Base-by-base conservation (phyloP, 495 filamentous ascomycete genomes). In the Hypoxylon subgilvum region DNA sequence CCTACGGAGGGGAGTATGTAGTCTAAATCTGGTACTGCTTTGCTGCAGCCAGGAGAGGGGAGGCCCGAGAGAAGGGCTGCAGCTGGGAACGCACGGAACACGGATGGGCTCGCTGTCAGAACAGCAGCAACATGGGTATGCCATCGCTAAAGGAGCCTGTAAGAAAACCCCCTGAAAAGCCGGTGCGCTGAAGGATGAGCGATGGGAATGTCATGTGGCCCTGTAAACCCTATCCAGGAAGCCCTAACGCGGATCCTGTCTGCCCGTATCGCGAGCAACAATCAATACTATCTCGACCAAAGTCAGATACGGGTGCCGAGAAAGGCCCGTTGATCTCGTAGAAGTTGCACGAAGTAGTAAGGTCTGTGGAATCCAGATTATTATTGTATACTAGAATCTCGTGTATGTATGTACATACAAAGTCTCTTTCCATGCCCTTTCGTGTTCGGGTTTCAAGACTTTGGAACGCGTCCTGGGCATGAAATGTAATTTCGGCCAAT, bases 111-210 rank as follows among this genome's bases (percentile, higher is more conserved):
- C 8, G 6, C 34, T 19, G 34, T 38, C 34, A 13, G 34, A 38
- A 13, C 16, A 18, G 34, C 16, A 18, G 34, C 4, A 13, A 38
- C 34, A 38, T 38, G 34, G 34, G 34, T 38, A 36, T 28, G 43
- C 17, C 30, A 36, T 64, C 61, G 61, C 61, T 64, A 64, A 54
- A 59, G 21, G 54, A 55, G 49, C 61, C 61, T 64, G 61, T 64
- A 55, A 55, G 36, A 59, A 31, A n/a, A n/a, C n/a, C 21, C 54
- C 58, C 54, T 42, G 28, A 16, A 34, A 49, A 12, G 23, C 16
- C 13, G 40, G 23, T 50, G 42, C 47, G 7, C 13, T 43, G 38
- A 21, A 53, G 42, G 57, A 52, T 55, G 47, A 34, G 35, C 28
- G 46, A 46, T 36, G 27, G 42, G 18, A 14, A 38, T 17, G 16